Evolutionary conservation across 2,329 filamentous ascomycete species (phyloP), one percentile per base, ranked within the genome.

Genomic region (Cytospora piceae): DNA sequence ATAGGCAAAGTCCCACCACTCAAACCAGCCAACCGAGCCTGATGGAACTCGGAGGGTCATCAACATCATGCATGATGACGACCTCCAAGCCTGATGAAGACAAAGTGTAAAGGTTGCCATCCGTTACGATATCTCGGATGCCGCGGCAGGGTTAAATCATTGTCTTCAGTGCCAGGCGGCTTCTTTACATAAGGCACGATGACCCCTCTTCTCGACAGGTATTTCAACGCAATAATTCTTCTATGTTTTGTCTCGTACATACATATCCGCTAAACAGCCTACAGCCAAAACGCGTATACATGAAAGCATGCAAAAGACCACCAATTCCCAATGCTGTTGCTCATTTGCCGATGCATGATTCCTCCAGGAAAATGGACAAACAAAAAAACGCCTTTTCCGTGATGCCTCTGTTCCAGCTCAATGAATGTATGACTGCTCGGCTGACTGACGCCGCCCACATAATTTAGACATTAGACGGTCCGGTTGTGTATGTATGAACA

Each of bases 381-480:
- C 3, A 31, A 54, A 12, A 12, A 53, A 51, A 51, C 53, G 53
- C 61, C 53, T 57, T 4, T 51, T 27, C 61, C 49, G 22, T 15
- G 52, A 37, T 37, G 42, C 31, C 61, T 27, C n/a, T 57, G 29
- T 37, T 39, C 53, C n/a, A 49, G 51, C 46, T 29, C 53, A 57
- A 63, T 63, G 52, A 54, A 14, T 20, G 24, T 31, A 54, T 54
- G 61, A 57, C 51, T 63, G 53, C 49, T 29, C 12, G n/a, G 22
- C 46, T 49, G 39, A n/a, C 39, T 51, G 60, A 56, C 34, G 60
- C 60, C 60, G 22, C 52, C 52, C 60, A 39, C 22, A 31, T 57
- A 20, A 52, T 63, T 57, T 57, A 63, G 39, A 63, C 42, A 63
- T 63, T 63, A 63, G 31, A 51, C 39, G 39, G 15, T 57, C 53